Percentiles rank a stretch among this genome's conserved stretches.
These are phyloP conservation scores for Pythium monospermum DNA, from an alignment of 352 stramenopile species.

Conservation along the genomic window DNA sequence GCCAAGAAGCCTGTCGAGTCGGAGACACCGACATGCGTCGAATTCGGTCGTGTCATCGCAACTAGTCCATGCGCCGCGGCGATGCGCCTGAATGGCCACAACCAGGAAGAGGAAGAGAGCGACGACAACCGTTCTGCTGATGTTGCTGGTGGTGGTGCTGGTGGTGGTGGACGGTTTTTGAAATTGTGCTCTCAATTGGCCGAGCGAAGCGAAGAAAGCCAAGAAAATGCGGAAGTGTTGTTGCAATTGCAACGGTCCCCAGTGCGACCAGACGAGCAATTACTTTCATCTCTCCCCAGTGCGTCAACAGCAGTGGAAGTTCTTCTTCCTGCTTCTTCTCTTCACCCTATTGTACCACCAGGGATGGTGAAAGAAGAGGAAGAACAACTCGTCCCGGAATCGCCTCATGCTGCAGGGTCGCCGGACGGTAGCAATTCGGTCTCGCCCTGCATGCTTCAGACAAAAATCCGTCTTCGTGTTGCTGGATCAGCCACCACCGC, in stretches of 20 bases:
- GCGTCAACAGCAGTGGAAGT: too few species aligned
- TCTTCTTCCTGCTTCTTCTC: not conserved
- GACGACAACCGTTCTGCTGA: too few species aligned
- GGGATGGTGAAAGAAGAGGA: too few species aligned
- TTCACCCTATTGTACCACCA: too few species aligned
- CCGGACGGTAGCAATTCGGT: too few species aligned
- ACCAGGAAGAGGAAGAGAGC: too few species aligned
- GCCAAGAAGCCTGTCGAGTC: not conserved
- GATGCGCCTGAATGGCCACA: not conserved
- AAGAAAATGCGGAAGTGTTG: constrained; percentile 18
- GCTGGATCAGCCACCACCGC: too few species aligned
- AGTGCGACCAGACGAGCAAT: not conserved
- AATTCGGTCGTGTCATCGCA: not conserved
- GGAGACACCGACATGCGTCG: not conserved
- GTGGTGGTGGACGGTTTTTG: constrained; percentile 1
- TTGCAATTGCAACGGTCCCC: constrained; percentile 16
- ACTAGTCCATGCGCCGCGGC: not conserved
- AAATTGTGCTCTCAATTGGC: constrained; percentile 1
- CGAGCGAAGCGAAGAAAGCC: constrained; percentile 13
- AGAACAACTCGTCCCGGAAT: too few species aligned
- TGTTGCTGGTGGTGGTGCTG: too few species aligned
- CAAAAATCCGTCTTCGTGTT: too few species aligned
- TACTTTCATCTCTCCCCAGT: not conserved
- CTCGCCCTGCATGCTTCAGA: too few species aligned
- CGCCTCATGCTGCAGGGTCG: too few species aligned